Evolutionary conservation across 2,329 filamentous ascomycete genomes (phyloP).

Genomic region (Alternaria tenuissima): DNA sequence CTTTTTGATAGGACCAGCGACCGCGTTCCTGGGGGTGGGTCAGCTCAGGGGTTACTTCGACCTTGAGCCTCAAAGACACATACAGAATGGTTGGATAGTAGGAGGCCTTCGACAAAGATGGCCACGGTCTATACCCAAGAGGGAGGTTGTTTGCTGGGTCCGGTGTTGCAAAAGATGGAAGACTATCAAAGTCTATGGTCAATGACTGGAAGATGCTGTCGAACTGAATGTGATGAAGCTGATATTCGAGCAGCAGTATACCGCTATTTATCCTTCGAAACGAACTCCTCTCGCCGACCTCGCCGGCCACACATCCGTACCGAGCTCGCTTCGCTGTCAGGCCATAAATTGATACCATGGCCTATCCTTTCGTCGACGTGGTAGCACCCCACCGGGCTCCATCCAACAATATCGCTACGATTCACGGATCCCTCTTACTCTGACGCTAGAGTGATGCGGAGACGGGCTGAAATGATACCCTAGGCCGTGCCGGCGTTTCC

Average conservation of each 20-base stretch:
- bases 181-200: conserved; percentile 30
- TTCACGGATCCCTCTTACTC: conserved; percentile 53
- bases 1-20: conserved; percentile 35
- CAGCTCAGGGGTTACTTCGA: conserved; percentile 41
- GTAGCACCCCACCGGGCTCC: conserved; percentile 51
- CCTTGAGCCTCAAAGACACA: conserved; percentile 32
- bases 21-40: conserved; percentile 31
- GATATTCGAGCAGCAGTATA: conserved; percentile 32
- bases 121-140: conserved; percentile 21
- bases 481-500: conserved; percentile 53
- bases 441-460: conserved; percentile 55
- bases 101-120: conserved; percentile 18
- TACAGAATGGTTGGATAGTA: conserved; percentile 48
- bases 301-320: conserved; percentile 36
- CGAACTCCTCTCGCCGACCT: conserved; percentile 33
- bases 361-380: conserved; percentile 51
- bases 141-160: conserved; percentile 35
- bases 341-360: conserved; percentile 49
- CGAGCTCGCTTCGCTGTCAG: conserved; percentile 43
- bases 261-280: conserved; percentile 54
- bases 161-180: conserved; percentile 43
- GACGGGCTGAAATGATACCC: conserved; percentile 56
- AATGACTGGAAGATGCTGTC: conserved; percentile 42
- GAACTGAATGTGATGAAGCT: conserved; percentile 40
- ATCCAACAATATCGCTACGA: conserved; percentile 58